Conservation (phyloP, 2,329 filamentous ascomycete species). For the Xylaria polymorpha region DNA sequence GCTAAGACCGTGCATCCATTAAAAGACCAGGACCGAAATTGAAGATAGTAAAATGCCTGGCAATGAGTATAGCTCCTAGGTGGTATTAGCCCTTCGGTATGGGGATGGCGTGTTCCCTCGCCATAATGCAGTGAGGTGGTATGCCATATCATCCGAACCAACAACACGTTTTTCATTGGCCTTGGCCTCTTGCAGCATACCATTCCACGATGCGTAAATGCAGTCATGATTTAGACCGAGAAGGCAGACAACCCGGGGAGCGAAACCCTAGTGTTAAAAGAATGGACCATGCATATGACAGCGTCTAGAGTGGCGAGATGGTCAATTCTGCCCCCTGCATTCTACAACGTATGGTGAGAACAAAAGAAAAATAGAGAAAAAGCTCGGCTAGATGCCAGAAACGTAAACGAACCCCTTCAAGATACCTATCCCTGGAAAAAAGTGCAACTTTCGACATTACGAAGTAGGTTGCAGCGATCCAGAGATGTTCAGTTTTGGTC, state of each 20-base stretch:
- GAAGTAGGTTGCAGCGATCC: neutral
- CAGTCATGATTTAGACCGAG: neutral
- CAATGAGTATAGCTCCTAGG: neutral
- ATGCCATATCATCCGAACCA: constrained; percentile 2
- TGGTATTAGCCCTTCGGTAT: neutral
- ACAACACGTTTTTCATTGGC: constrained; percentile 3
- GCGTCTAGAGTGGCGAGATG: constrained; percentile 3
- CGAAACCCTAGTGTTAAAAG: neutral
- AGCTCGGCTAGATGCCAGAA: neutral
- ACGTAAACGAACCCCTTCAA: neutral
- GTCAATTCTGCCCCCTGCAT: constrained; percentile 3
- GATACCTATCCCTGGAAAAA: neutral
- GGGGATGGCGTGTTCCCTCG: neutral
- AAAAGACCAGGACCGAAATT: neutral
- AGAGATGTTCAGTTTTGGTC: constrained; percentile 15
- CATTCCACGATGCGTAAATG: neutral
- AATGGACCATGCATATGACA: constrained; percentile 1
- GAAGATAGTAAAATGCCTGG: neutral
- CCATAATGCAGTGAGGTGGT: constrained; percentile 7
- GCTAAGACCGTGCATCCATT: neutral
- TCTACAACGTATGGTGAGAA: neutral
- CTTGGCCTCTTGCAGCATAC: neutral
- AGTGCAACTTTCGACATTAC: neutral
- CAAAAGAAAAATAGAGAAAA: neutral
- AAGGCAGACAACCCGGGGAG: neutral